Evolutionary conservation across 75 land plant species (phyloP).

Genomic region (Pinus taeda): DNA sequence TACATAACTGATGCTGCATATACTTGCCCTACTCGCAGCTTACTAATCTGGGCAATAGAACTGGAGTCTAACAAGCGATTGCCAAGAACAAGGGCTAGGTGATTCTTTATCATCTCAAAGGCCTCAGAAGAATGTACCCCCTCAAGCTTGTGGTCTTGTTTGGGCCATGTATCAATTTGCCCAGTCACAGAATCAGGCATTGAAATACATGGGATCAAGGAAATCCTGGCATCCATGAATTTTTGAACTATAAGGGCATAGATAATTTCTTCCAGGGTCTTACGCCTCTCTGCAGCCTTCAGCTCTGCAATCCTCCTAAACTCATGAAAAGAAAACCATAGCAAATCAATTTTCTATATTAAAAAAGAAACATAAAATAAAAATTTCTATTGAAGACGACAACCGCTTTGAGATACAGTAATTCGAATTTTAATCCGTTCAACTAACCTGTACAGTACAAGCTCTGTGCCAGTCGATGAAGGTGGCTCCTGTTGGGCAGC

Average conservation of each 20-base stretch:
- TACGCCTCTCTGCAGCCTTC: conserved; percentile 51
- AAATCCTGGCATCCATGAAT: conserved; percentile 46
- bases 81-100: conserved; percentile 42
- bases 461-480: conserved; percentile 37
- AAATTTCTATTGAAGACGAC: not conserved
- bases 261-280: conserved; percentile 53
- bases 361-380: not conserved
- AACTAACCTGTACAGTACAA: conserved; percentile 51
- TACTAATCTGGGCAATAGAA: conserved; percentile 50
- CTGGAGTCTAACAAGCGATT: conserved; percentile 24
- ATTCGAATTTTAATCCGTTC: not conserved
- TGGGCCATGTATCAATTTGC: conserved; percentile 32
- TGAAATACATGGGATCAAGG: conserved; percentile 25
- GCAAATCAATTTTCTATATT: conserved; percentile 13
- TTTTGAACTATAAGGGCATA: conserved; percentile 65
- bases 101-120: conserved; percentile 48
- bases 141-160: conserved; percentile 44
- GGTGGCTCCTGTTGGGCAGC: conserved; percentile 31
- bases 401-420: not conserved
- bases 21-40: conserved; percentile 51
- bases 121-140: conserved; percentile 48
- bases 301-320: conserved; percentile 52
- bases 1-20: conserved; percentile 71
- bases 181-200: conserved; percentile 9
- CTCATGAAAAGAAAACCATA: not conserved